phyloP scores from a whole-genome alignment of 2,329 filamentous ascomycete genomes.

The Colletotrichum truncatum region DNA sequence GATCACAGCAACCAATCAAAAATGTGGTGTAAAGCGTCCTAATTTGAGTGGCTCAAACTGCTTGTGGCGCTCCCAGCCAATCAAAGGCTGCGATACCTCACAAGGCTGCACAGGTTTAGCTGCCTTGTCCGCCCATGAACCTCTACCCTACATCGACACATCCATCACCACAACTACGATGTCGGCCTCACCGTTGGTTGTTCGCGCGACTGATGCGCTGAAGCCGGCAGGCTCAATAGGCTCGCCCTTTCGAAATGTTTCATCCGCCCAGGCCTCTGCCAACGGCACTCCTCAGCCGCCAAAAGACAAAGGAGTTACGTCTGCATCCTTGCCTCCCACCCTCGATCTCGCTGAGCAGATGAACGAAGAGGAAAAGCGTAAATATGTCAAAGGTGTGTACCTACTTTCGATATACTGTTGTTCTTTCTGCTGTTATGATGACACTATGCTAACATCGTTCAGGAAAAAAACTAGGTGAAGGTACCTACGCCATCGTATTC shows the following conservation, averaged over 20 bases:
- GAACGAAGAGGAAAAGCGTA: slow-evolving; percentile 83
- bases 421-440: background rate
- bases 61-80: slow-evolving; percentile 6
- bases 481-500: slow-evolving; percentile 97
- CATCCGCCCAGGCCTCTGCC: slow-evolving; percentile 48
- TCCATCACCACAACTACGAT: slow-evolving; percentile 40
- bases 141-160: background rate
- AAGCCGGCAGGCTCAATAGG: slow-evolving; percentile 44
- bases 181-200: slow-evolving; percentile 58
- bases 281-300: slow-evolving; percentile 54
- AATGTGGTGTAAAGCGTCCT: background rate
- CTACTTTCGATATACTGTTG: background rate
- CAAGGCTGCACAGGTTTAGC: slow-evolving; percentile 19
- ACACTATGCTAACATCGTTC: background rate
- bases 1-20: background rate
- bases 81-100: background rate
- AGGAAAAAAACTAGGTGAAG: slow-evolving; percentile 93
- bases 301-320: slow-evolving; percentile 25
- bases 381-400: slow-evolving; percentile 84
- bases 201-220: slow-evolving; percentile 46
- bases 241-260: slow-evolving; percentile 54
- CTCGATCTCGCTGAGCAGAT: slow-evolving; percentile 80
- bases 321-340: slow-evolving; percentile 44
- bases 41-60: background rate
- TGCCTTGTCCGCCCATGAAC: slow-evolving; percentile 9